Evolutionary conservation across 176 grass and related monocot genomes (phyloP).

Genomic region (Aegilops umbellulata): DNA sequence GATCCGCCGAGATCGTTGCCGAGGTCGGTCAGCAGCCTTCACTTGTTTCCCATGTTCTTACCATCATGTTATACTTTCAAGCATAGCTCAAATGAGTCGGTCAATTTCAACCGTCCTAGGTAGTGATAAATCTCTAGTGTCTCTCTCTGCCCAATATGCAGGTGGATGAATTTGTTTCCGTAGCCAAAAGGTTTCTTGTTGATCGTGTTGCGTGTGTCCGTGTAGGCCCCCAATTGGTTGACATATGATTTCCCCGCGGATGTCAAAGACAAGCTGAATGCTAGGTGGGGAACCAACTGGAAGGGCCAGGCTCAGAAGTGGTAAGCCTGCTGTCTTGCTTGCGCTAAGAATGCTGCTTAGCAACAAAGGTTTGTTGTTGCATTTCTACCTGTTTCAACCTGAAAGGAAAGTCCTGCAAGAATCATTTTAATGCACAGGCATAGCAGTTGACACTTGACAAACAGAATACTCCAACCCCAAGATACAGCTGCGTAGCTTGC

Average conservation of each 20-base stretch:
- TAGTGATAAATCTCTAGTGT: not conserved
- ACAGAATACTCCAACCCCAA: not conserved
- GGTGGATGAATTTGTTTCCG: not conserved
- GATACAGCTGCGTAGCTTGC: not conserved
- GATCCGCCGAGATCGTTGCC: conserved; percentile 67
- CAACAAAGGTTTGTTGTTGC: not conserved
- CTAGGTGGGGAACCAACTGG: conserved; percentile 73
- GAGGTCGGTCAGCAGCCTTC: conserved; percentile 46
- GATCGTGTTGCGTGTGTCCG: not conserved
- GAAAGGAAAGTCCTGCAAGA: not conserved
- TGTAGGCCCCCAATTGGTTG: conserved; percentile 73
- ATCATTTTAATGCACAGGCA: not conserved
- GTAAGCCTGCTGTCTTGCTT: conserved; percentile 29
- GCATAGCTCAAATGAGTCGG: not conserved
- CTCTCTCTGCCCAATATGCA: not conserved
- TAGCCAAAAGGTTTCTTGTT: not conserved
- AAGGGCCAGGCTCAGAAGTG: conserved; percentile 94
- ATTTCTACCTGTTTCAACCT: not conserved
- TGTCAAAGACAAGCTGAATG: conserved; percentile 63
- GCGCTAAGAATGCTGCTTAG: not conserved
- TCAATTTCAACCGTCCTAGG: not conserved
- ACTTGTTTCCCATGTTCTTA: not conserved
- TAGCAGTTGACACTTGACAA: not conserved
- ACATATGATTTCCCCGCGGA: conserved; percentile 83
- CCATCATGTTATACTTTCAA: not conserved